Base-by-base conservation (phyloP, 495 filamentous ascomycete species). In the Ascodesmis nigricans region DNA sequence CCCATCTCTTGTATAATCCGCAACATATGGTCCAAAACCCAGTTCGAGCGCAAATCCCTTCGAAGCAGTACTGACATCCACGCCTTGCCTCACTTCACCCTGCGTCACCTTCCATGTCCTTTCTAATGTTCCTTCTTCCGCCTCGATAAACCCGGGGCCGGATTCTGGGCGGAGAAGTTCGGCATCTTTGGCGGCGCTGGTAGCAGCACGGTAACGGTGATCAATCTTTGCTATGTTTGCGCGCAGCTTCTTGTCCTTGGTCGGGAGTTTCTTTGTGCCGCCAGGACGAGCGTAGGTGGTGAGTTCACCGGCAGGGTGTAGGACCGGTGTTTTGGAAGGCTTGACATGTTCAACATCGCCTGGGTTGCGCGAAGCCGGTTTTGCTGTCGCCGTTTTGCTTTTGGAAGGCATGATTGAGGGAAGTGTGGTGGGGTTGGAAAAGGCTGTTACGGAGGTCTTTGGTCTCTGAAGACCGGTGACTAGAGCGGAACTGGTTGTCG, bases 21-120 rank as follows among this genome's bases (percentile, higher is more conserved):
- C 68, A 4, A 68, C 58, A 43, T 97, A 97, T 18, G 84, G 87
- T 2, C 87, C 87, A 30, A 92, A 58, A 18, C 77, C 67, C 23
- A 97, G 58, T 54, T 75, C 82, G 49, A 97, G 53, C 45, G 92
- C 84, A 49, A 95, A 91, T 20, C 73, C 67, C 55, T 91, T 92
- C 61, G 84, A 81, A 3, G 82, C 81, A 2, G 77, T 78, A 48
- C 84, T 75, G 29, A 83, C 58, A 18, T 69, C 69, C 3, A 93
- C 73, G 36, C 67, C 71, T 1, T 67, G 53, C 42, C 62, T 57
- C 42, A 97, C 75, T n/a, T 92, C 79, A 39, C 78, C 71, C 53
- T 97, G 87, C 42, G 73, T 69, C 14, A 95, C 73, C 55, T 75
- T 82, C 56, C 84, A 97, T 9, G 87, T 95, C 50, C 67, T 60